These are phyloP conservation scores for Sporobolomyces pararoseus DNA, from an alignment of 768 basidiomycete genomes.

Conservation along the genomic window DNA sequence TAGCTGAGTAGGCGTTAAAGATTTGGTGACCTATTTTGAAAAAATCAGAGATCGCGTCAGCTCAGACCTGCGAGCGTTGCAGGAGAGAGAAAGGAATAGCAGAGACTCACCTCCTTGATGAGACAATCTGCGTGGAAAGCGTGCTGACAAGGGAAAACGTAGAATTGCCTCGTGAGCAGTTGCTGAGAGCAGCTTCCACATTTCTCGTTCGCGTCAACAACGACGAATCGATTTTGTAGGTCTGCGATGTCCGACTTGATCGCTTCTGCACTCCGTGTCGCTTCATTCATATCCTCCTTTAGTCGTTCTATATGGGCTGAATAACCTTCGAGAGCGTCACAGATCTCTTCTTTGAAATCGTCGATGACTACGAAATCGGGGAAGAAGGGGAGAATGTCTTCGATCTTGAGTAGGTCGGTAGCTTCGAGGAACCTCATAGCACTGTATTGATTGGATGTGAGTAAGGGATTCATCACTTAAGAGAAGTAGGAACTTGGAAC, in stretches of 20 bases:
- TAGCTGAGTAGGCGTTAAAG: conserved; percentile 72
- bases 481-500: conserved; percentile 46
- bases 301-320: conserved; percentile 82
- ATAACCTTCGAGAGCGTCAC: conserved; percentile 89
- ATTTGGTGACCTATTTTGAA: conserved; percentile 80
- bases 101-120: conserved; percentile 73
- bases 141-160: conserved; percentile 97
- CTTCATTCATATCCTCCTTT: conserved; percentile 93
- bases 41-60: neutral
- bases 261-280: conserved; percentile 82
- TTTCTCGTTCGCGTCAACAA: conserved; percentile 78
- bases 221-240: conserved; percentile 82
- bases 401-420: conserved; percentile 90
- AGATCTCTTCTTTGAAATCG: conserved; percentile 99
- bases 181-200: conserved; percentile 75
- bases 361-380: conserved; percentile 99
- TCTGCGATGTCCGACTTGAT: conserved; percentile 87
- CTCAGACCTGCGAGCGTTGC: conserved; percentile 6
- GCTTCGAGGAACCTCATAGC: conserved; percentile 96
- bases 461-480: neutral
- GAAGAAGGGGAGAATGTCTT: conserved; percentile 98
- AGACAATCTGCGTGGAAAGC: conserved; percentile 96
- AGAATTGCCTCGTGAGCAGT: conserved; percentile 85
- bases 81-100: conserved; percentile 1
- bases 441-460: conserved; percentile 57